Evolutionary conservation across 2,329 filamentous ascomycete species (phyloP).

Genomic region (Plenodomus biglobosus): DNA sequence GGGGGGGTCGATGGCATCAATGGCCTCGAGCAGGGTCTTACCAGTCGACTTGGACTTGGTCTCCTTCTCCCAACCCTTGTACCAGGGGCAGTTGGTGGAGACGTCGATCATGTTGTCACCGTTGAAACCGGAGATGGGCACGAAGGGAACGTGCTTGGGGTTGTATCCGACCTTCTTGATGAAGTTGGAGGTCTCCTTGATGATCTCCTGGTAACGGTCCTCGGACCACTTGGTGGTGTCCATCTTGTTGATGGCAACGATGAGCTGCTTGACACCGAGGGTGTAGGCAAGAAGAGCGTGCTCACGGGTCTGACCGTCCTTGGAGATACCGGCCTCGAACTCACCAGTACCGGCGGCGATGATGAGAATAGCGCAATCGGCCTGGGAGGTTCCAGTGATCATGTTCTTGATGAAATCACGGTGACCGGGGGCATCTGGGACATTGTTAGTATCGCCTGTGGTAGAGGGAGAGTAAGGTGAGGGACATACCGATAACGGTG

Average conservation of each 20-base stretch:
- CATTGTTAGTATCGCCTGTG: not conserved
- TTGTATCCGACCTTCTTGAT: constrained; percentile 99
- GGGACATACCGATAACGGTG: constrained; percentile 81
- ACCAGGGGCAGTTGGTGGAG: constrained; percentile 97
- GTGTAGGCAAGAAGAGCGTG: constrained; percentile 99
- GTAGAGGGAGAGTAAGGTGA: not conserved
- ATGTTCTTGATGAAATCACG: constrained; percentile 99
- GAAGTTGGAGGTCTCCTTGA: constrained; percentile 99
- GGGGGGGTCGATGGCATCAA: constrained; percentile 92
- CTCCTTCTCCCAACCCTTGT: constrained; percentile 99
- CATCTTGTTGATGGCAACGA: constrained; percentile 99
- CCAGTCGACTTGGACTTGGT: constrained; percentile 84
- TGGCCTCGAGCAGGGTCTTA: constrained; percentile 99
- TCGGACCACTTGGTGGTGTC: constrained; percentile 99
- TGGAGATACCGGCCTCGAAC: constrained; percentile 99
- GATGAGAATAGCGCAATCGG: constrained; percentile 99
- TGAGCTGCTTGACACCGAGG: constrained; percentile 99
- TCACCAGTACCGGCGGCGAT: constrained; percentile 99
- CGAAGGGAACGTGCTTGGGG: constrained; percentile 97
- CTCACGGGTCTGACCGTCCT: constrained; percentile 99
- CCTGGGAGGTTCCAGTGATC: constrained; percentile 99
- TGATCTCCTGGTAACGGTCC: constrained; percentile 96
- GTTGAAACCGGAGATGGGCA: constrained; percentile 99
- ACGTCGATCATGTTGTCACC: constrained; percentile 98
- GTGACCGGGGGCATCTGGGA: constrained; percentile 88